Evolutionary conservation across 2,329 filamentous ascomycete species (phyloP).

Genomic region (Sphaerulina vaccinii): DNA sequence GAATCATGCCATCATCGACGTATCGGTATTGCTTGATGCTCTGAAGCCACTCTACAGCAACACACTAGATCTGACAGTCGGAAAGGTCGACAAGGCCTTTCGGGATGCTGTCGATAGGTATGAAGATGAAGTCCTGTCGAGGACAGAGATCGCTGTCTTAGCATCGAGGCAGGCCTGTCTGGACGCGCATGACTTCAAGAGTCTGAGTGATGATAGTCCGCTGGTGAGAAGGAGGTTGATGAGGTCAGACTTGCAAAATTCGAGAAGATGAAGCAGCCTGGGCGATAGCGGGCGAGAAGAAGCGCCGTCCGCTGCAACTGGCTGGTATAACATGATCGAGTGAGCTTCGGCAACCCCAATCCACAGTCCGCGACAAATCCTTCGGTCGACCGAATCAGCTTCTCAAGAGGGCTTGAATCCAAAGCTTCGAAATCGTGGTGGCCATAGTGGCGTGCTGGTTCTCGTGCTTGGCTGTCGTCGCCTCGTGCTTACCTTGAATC

Average conservation of each 20-base stretch:
- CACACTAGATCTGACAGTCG: background rate
- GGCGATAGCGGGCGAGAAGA: background rate
- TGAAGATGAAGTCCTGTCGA: constrained; percentile 21
- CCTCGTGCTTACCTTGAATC: background rate
- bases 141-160: constrained; percentile 22
- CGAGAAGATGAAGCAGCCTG: background rate
- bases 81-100: constrained; percentile 3
- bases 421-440: background rate
- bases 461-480: background rate
- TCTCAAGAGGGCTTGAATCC: background rate
- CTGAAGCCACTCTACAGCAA: constrained; percentile 10
- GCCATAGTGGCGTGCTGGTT: background rate
- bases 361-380: background rate
- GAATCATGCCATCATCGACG: constrained; percentile 26
- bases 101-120: constrained; percentile 16
- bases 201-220: constrained; percentile 21
- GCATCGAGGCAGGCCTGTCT: constrained; percentile 27
- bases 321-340: background rate
- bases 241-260: constrained; percentile 12
- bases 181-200: constrained; percentile 24
- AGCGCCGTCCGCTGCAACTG: background rate
- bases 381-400: background rate
- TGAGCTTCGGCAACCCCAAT: background rate
- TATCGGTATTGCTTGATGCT: constrained; percentile 14
- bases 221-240: constrained; percentile 21